phyloP scores from a whole-genome alignment of 805 yeast genomes.

The Ogataea nitratoaversa region DNA sequence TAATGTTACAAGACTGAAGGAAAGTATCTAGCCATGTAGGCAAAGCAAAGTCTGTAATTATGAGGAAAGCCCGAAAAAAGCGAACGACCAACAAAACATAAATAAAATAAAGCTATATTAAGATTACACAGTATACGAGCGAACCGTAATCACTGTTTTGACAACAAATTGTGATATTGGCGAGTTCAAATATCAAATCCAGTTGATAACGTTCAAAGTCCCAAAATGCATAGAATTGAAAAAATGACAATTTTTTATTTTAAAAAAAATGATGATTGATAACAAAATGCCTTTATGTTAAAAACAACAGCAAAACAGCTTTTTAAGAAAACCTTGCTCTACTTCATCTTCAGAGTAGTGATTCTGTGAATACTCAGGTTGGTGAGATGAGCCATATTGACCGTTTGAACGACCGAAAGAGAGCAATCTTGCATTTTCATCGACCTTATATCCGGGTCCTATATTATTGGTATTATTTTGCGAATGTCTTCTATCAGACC shows the following conservation, averaged over 20 bases:
- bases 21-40: no score
- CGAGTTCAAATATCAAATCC: not conserved
- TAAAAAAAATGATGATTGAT: not conserved
- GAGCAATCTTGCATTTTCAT: slow-evolving; percentile 17
- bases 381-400: slow-evolving; percentile 1
- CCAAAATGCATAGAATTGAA: not conserved
- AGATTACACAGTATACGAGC: not conserved
- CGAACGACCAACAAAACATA: not conserved
- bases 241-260: not conserved
- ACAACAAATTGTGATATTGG: not conserved
- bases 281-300: not conserved
- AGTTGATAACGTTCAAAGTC: not conserved
- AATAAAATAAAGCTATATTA: not conserved
- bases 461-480: slow-evolving; percentile 12
- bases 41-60: not conserved
- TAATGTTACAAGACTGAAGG: no score
- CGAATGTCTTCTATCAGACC: slow-evolving; percentile 20
- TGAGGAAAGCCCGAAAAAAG: not conserved
- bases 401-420: not conserved
- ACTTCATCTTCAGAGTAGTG: slow-evolving; percentile 6
- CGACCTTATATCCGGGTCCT: slow-evolving; percentile 10
- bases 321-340: slow-evolving; percentile 5
- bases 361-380: not conserved
- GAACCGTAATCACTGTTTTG: no score
- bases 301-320: slow-evolving; percentile 11